A percentile compares a stretch with the other conserved stretches of the same genome.
phyloP scores from a whole-genome alignment of 106 monocot species.

The Iris macrosiphon region DNA sequence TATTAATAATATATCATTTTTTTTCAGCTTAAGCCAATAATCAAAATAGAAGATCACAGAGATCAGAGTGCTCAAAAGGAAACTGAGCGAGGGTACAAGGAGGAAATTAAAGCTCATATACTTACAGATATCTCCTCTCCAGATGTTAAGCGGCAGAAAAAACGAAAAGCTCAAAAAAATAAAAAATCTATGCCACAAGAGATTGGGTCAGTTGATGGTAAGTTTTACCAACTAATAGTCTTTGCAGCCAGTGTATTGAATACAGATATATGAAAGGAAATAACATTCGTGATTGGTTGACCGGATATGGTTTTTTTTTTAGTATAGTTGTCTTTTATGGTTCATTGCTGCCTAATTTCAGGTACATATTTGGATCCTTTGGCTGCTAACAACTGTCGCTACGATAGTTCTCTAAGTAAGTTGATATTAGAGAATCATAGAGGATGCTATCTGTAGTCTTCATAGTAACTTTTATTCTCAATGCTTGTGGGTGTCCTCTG shows the following conservation, averaged over 20 bases:
- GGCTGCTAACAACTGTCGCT: constrained; percentile 55
- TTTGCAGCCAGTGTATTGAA: background rate
- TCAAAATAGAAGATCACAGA: constrained; percentile 7
- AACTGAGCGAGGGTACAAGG: constrained; percentile 11
- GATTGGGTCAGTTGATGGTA: constrained; percentile 39
- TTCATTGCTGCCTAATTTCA: background rate
- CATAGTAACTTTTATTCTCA: background rate
- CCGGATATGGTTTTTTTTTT: background rate
- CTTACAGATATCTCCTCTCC: constrained; percentile 9
- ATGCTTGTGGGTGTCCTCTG: background rate
- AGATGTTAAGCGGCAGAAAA: constrained; percentile 22
- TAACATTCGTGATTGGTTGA: background rate
- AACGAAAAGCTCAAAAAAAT: constrained; percentile 29
- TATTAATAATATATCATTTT: background rate
- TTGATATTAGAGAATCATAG: background rate
- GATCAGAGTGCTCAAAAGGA: background rate
- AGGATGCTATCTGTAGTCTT: background rate
- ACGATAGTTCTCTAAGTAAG: constrained; percentile 95
- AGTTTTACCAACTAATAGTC: constrained; percentile 1
- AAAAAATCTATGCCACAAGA: constrained; percentile 18
- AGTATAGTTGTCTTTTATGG: background rate
- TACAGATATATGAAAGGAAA: background rate
- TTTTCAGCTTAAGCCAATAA: constrained; percentile 27
- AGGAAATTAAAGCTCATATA: constrained; percentile 13
- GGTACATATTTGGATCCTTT: background rate